phyloP scores from a whole-genome alignment of 169 alveolate species.

The Cardiosporidium cionae region DNA sequence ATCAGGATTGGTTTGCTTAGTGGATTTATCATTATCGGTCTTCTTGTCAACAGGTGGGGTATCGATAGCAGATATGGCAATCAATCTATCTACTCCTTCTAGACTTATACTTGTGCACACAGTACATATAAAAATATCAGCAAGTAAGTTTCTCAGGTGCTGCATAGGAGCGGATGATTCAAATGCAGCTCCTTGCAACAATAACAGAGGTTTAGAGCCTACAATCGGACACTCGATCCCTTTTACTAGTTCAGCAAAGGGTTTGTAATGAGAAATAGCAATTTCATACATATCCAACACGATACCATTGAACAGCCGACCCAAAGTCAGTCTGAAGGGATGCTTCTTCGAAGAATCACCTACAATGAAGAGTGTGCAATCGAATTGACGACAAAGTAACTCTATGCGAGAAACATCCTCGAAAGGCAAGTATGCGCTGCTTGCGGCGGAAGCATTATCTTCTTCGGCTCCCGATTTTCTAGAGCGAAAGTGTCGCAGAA shows the following conservation, averaged over 20 bases:
- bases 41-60: neutral
- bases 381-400: constrained; percentile 26
- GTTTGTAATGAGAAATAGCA: constrained; percentile 1
- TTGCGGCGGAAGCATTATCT: no score
- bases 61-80: constrained; percentile 17
- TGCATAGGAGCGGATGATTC: constrained; percentile 1
- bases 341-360: constrained; percentile 27
- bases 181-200: constrained; percentile 20
- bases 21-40: neutral
- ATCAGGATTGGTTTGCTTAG: neutral
- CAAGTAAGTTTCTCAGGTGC: constrained; percentile 4
- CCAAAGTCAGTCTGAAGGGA: constrained; percentile 11
- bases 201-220: constrained; percentile 18
- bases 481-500: neutral
- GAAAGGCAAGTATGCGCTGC: no score
- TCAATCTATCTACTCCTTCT: constrained; percentile 8
- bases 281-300: constrained; percentile 22
- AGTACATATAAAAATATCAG: constrained; percentile 17
- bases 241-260: no score
- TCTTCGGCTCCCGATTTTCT: neutral
- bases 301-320: constrained; percentile 12
- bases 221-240: constrained; percentile 6
- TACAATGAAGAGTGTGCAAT: constrained; percentile 11
- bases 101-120: no score
- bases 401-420: constrained; percentile 4